phyloP scores from a whole-genome alignment of 768 basidiomycete species.

The Lactarius hatsudake region DNA sequence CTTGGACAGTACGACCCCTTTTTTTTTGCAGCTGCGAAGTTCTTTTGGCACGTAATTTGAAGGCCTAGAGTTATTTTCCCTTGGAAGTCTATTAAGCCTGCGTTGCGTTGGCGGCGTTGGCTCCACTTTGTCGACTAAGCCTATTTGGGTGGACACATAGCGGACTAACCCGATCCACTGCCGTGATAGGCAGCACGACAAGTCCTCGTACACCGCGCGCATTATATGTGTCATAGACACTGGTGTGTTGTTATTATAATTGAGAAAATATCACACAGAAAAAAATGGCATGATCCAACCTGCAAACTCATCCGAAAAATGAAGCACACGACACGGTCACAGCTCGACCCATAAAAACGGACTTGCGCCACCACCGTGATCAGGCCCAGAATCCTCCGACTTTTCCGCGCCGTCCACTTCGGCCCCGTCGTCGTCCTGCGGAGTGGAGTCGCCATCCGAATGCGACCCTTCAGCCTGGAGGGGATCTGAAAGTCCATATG shows the following conservation, averaged over 20 bases:
- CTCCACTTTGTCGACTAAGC: not conserved
- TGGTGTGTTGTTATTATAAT: not conserved
- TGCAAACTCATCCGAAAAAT: not conserved
- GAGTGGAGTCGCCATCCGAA: not conserved
- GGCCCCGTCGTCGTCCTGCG: constrained; percentile 4
- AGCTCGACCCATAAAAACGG: constrained; percentile 22
- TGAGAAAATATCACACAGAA: not conserved
- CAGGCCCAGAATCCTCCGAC: constrained; percentile 14
- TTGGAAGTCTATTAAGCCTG: not conserved
- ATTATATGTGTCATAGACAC: not conserved
- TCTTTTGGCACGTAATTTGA: not conserved
- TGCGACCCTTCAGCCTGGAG: not conserved
- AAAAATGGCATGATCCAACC: not conserved
- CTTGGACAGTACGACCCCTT: not conserved
- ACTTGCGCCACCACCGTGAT: not conserved
- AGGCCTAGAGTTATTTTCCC: not conserved
- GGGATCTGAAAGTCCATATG: constrained; percentile 7
- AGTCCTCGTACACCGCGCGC: not conserved
- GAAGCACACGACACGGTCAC: not conserved
- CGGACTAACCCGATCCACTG: not conserved
- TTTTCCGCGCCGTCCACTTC: constrained; percentile 25
- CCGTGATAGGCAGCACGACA: not conserved
- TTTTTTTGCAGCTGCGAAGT: not conserved
- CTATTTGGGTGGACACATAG: not conserved
- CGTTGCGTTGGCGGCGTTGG: not conserved